Evolutionary conservation across 768 basidiomycete species (phyloP), one percentile per base, ranked within the genome.

Genomic region (Suillus plorans): DNA sequence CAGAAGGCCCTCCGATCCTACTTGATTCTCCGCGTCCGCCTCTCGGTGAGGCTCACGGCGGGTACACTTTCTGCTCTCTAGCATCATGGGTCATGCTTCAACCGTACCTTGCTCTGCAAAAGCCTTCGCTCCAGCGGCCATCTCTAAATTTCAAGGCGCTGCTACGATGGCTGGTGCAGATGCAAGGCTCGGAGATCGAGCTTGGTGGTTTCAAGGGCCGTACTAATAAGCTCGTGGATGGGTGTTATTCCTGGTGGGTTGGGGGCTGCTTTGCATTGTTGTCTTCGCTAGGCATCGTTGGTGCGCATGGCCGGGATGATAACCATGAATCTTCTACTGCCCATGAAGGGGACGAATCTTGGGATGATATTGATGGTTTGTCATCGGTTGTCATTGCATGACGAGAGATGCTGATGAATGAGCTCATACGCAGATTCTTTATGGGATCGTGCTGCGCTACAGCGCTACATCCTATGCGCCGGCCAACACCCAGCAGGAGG

Each of bases 231-330:
- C 84, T 99, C n/a, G 97, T 99, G 0, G 97, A 99, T 71, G 97
- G 97, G 5, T 99, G 97, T 76, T 99, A 99, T 76, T 89, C 91
- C n/a, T 99, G 97, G 97, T 99, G 97, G 97, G 92, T 94, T 28
- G 97, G 94, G 2, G 96, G 96, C 0, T 84, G 90, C 18, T 93
- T 97, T 72, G 82, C 85, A 0, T 78, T 98, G 9, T 77, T 97
- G 0, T 92, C 92, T 64, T 86, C 85, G 34, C 70, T 87, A 65
- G 62, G 81, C 70, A 20, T 84, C 68, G 77, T 80, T 68, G 74
- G 78, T 12, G 76, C 72, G 55, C 72, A 77, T 34, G 74, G 74
- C 9, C 72, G 72, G 34, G 74, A 73, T n/a, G 68, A 67, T 12
- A 74, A 71, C 5, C 36, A 31, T 16, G 22, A 41, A 12, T 22